Evolutionary conservation across 1,139 yeast genomes (phyloP).

Genomic region (Yamadazyma dushanensis): DNA sequence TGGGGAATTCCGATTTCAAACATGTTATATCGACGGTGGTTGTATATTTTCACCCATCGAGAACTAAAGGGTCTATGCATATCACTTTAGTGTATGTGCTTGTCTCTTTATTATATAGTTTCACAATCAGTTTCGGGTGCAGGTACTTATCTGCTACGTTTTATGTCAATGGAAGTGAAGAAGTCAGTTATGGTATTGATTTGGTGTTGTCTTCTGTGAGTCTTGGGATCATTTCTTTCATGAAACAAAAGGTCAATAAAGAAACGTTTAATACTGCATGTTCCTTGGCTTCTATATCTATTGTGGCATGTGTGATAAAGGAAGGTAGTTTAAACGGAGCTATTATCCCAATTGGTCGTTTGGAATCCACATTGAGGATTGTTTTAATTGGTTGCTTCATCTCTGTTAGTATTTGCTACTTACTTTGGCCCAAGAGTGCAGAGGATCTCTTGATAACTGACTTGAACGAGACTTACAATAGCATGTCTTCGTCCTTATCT

Average conservation of each 20-base stretch:
- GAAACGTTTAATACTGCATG: slow-evolving; percentile 82
- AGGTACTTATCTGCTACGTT: slow-evolving; percentile 53
- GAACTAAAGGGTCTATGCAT: slow-evolving; percentile 80
- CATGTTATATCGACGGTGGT: slow-evolving; percentile 83
- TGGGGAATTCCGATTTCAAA: slow-evolving; percentile 73
- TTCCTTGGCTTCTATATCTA: slow-evolving; percentile 70
- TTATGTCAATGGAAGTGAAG: slow-evolving; percentile 47
- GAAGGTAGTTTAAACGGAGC: slow-evolving; percentile 72
- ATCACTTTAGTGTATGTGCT: slow-evolving; percentile 67
- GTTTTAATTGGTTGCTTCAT: slow-evolving; percentile 63
- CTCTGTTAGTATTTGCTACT: slow-evolving; percentile 58
- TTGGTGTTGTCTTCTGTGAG: slow-evolving; percentile 55
- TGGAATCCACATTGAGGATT: slow-evolving; percentile 57
- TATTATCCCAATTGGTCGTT: slow-evolving; percentile 55
- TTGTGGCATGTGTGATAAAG: slow-evolving; percentile 71
- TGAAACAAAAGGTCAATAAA: slow-evolving; percentile 66
- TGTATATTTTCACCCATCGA: slow-evolving; percentile 81
- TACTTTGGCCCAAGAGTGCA: slow-evolving; percentile 67
- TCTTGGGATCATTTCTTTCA: slow-evolving; percentile 65
- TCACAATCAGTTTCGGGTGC: slow-evolving; percentile 54
- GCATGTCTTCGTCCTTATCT: slow-evolving; percentile 53
- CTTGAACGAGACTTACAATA: slow-evolving; percentile 53
- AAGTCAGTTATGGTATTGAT: slow-evolving; percentile 56
- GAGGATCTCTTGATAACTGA: slow-evolving; percentile 42
- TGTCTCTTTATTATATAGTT: slow-evolving; percentile 55